Base-by-base conservation (phyloP, 257 asterid genomes). In the Solanum sparsipilum region DNA sequence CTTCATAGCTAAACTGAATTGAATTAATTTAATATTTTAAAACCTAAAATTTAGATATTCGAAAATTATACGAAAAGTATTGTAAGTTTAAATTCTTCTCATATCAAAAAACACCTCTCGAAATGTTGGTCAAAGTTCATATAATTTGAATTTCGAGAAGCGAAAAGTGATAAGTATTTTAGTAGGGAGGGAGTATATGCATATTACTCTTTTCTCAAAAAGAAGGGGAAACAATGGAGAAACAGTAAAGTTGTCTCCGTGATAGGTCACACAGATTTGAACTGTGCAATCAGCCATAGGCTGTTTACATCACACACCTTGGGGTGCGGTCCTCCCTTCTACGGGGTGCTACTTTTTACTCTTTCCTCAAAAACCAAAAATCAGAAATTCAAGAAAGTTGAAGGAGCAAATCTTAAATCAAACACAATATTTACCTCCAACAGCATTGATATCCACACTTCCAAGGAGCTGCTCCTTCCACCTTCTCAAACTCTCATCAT, bases 401-500 rank as follows among this genome's bases (percentile, higher is more conserved):
- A 39, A 12, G 6, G 70, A 46, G 71, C 2, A 71, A 86, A 71
- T 46, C 18, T 44, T 71, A 31, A 46, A 46, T 29, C 12, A 21
- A 46, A 71, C 12, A 31, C 13, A 86, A 23, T 71, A 46, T 11
- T 87, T 89, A 96, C 99, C 99, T 93, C 98, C 98, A 91, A 92
- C 99, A 90, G 99, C 87, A 67, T 92, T 90, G 11, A 96, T 90
- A 88, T 96, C 99, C 89, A 96, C 98, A 84, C 96, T 93, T 71
- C 98, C 99, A 58, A 96, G 96, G 86, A 96, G 98, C 39, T 96
- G 99, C 36, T 96, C 98, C 93, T 96, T 96, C 99, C 99, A 96
- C 90, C 98, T 96, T 89, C 98, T 94, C 93, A 96, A 93, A 87
- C 99, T 96, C 96, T 96, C 98, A 90, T 96, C 99, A 90, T 95